phyloP scores from a whole-genome alignment of 73 alveolate species.

The Paramecium tetraurelia region DNA sequence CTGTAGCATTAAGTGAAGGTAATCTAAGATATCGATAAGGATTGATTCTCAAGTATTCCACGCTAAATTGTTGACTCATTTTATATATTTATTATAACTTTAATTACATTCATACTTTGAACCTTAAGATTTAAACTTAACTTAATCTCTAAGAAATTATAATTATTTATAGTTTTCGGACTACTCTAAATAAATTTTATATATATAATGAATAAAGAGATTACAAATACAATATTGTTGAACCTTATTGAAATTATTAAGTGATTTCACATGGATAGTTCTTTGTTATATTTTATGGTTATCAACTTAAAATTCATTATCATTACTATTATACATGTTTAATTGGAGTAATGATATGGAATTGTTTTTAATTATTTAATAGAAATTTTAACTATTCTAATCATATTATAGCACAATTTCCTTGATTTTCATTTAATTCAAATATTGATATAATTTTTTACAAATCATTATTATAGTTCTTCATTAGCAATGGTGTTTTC shows the following conservation, averaged over 20 bases:
- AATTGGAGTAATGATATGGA: background rate
- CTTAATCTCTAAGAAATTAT: background rate
- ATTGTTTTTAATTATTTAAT: background rate
- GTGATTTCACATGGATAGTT: background rate
- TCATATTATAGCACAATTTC: no score
- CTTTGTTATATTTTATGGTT: background rate
- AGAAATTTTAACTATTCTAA: background rate
- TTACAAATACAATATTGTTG: background rate
- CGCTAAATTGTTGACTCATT: conserved; percentile 2
- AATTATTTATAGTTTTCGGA: background rate
- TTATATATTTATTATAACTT: background rate
- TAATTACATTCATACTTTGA: background rate
- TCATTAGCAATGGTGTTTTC: no score
- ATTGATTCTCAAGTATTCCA: conserved; percentile 7
- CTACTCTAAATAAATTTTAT: background rate
- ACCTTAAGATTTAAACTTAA: background rate
- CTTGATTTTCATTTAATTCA: no score
- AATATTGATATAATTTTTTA: no score
- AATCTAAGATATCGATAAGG: background rate
- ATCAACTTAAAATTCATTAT: background rate
- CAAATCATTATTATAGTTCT: no score
- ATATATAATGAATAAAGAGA: background rate
- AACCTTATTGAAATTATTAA: no score
- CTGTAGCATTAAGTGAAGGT: background rate
- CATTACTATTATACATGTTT: background rate